These are phyloP conservation scores for Colletotrichum sojae DNA, from an alignment of 2,329 filamentous ascomycete genomes.

Conservation along the genomic window DNA sequence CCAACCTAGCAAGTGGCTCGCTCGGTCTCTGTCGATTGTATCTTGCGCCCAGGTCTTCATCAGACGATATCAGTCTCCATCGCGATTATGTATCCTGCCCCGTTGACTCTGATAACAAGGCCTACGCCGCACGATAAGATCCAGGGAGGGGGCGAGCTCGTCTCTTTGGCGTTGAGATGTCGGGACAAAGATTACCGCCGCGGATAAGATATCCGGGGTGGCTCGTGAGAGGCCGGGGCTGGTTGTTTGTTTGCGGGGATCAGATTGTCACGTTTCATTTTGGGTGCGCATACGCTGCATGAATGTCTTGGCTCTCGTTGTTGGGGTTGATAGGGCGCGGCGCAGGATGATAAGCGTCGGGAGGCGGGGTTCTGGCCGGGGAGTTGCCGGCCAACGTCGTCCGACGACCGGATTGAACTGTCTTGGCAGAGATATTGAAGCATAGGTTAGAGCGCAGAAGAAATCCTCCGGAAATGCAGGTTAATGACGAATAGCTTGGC, in stretches of 20 bases:
- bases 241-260: slow-evolving; percentile 11
- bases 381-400: background rate
- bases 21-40: too few species aligned
- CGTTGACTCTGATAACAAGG: too few species aligned
- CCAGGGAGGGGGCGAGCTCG: too few species aligned
- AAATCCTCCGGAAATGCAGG: too few species aligned
- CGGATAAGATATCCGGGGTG: slow-evolving; percentile 27
- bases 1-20: slow-evolving; percentile 1
- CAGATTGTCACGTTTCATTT: slow-evolving; percentile 22
- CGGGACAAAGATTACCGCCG: slow-evolving; percentile 17
- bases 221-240: background rate
- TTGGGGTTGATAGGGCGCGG: slow-evolving; percentile 19
- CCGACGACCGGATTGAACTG: background rate
- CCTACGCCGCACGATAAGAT: too few species aligned
- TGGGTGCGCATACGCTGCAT: slow-evolving; percentile 10
- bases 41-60: too few species aligned
- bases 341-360: slow-evolving; percentile 25
- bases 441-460: too few species aligned
- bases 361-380: slow-evolving; percentile 7
- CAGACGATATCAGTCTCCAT: too few species aligned
- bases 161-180: background rate
- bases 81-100: too few species aligned
- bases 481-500: too few species aligned
- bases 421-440: background rate
- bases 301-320: slow-evolving; percentile 6